Evolutionary conservation across 148 eudicot species (phyloP).

Genomic region (Rhododendron griersonianum): DNA sequence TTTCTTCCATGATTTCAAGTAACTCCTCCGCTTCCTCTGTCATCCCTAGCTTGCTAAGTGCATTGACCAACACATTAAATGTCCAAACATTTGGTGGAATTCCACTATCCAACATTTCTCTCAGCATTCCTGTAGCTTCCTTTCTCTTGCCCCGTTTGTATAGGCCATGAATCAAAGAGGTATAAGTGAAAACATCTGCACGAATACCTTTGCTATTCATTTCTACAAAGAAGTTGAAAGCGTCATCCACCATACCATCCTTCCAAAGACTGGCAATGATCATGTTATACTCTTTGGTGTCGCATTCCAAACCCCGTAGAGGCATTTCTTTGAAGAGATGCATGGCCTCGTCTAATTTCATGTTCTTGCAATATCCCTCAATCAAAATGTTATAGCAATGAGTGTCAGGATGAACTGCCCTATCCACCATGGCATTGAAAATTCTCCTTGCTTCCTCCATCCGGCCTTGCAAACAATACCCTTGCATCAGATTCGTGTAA

Average conservation of each 20-base stretch:
- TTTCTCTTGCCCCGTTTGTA: neutral
- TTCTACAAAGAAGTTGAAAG: neutral
- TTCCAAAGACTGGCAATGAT: too few species aligned
- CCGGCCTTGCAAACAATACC: constrained; percentile 10
- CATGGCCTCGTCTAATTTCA: constrained; percentile 14
- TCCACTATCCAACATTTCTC: neutral
- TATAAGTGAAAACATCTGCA: constrained; percentile 4
- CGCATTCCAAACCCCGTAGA: neutral
- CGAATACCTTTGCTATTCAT: constrained; percentile 3
- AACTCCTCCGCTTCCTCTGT: neutral
- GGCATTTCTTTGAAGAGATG: neutral
- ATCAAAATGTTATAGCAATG: constrained; percentile 5
- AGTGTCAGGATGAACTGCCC: neutral
- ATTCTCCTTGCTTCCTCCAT: constrained; percentile 2
- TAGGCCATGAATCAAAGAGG: constrained; percentile 1
- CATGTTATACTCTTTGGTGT: neutral
- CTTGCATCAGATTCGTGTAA: neutral
- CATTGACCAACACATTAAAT: neutral
- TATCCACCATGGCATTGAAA: neutral
- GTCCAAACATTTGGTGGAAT: neutral
- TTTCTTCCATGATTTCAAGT: constrained; percentile 2
- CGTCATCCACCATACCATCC: neutral
- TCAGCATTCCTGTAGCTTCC: neutral
- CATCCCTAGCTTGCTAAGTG: constrained; percentile 11
- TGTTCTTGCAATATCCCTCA: constrained; percentile 8